Percentiles rank a stretch among this genome's conserved stretches.
Evolutionary conservation across 163 green algal species (phyloP).

Genomic region (Scenedesmus sp.): DNA sequence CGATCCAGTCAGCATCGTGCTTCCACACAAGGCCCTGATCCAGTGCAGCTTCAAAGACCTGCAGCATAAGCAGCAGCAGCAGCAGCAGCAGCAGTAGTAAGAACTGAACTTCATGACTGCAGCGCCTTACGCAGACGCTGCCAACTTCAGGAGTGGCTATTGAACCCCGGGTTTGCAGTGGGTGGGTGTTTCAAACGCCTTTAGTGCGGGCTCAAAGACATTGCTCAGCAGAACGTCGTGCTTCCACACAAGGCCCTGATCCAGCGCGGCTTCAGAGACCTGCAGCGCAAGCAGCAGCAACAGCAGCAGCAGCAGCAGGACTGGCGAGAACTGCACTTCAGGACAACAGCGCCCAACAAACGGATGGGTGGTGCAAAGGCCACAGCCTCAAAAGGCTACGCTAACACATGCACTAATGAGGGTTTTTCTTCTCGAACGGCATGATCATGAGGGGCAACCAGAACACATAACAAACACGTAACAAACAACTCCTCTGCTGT

Average conservation of each 20-base stretch:
- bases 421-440: too few relatives aligned
- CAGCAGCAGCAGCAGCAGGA: not conserved
- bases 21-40: conserved; percentile 30
- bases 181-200: too few relatives aligned
- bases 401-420: too few relatives aligned
- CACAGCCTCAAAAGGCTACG: too few relatives aligned
- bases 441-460: too few relatives aligned
- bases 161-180: not conserved
- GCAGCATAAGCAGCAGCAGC: not conserved
- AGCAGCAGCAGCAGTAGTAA: not conserved
- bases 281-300: not conserved
- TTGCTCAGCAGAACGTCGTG: not conserved
- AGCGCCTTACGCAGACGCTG: not conserved
- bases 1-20: conserved; percentile 21
- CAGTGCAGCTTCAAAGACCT: conserved; percentile 38
- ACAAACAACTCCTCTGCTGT: not conserved
- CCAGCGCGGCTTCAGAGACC: not conserved
- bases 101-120: not conserved
- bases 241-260: not conserved
- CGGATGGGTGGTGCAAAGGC: too few relatives aligned
- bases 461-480: too few relatives aligned
- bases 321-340: too few relatives aligned
- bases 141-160: too few relatives aligned
- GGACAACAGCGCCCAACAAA: too few relatives aligned
- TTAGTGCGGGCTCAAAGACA: too few relatives aligned